A percentile compares a stretch with the other conserved stretches of the same genome.
phyloP scores from a whole-genome alignment of 2,329 filamentous ascomycete genomes.

The Neodidymelliopsis sp. region DNA sequence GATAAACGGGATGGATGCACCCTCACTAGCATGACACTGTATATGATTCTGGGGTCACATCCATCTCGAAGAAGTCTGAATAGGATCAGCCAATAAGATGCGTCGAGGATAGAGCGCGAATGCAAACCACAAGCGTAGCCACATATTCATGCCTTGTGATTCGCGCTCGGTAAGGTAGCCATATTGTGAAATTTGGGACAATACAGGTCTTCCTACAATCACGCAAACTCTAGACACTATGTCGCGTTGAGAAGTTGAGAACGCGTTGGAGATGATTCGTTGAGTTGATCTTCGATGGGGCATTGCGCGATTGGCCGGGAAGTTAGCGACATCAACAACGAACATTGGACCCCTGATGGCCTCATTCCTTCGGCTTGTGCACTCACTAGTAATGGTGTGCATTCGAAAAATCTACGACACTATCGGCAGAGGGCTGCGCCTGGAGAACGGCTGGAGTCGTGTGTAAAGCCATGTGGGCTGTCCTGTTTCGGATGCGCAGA shows the following conservation, averaged over 20 bases:
- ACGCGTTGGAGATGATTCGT: slow-evolving; percentile 30
- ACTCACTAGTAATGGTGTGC: slow-evolving; percentile 16
- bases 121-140: slow-evolving; percentile 1
- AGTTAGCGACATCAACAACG: slow-evolving; percentile 36
- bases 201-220: slow-evolving; percentile 20
- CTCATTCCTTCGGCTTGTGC: slow-evolving; percentile 14
- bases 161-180: not conserved
- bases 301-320: slow-evolving; percentile 47
- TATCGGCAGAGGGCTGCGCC: slow-evolving; percentile 14
- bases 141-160: not conserved
- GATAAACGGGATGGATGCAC: not conserved
- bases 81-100: not conserved
- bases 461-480: slow-evolving; percentile 9
- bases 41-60: no score
- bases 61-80: not conserved
- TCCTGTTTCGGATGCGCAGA: slow-evolving; percentile 10
- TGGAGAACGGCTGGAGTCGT: slow-evolving; percentile 6
- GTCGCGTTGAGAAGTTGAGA: slow-evolving; percentile 13
- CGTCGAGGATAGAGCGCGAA: not conserved
- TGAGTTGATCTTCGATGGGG: slow-evolving; percentile 20
- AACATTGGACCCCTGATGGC: slow-evolving; percentile 15
- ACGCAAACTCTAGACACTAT: slow-evolving; percentile 32
- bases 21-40: no score
- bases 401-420: no score
- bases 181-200: slow-evolving; percentile 4